These are phyloP conservation scores for Lanmaoa pseudosensibilis DNA, from an alignment of 768 basidiomycete species.

Conservation along the genomic window DNA sequence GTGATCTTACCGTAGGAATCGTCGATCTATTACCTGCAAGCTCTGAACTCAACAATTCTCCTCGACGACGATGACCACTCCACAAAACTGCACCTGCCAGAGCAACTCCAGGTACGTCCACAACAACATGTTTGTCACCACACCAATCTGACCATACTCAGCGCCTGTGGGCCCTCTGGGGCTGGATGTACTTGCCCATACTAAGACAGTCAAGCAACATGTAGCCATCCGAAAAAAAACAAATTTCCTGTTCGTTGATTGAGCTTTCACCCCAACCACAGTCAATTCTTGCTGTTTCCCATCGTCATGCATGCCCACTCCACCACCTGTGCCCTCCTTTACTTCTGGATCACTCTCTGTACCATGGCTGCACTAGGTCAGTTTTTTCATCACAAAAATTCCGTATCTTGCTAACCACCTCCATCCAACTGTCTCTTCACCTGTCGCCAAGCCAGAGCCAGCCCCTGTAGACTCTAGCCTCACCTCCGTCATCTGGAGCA, in stretches of 20 bases:
- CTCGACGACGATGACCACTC: constrained; percentile 19
- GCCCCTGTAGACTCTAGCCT: constrained; percentile 24
- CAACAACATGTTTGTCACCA: too few species aligned
- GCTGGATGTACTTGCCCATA: constrained; percentile 34
- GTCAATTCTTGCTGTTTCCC: constrained; percentile 7
- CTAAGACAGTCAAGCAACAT: constrained; percentile 8
- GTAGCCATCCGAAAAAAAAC: neutral
- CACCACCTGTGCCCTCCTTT: constrained; percentile 15
- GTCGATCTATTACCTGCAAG: rapidly evolving
- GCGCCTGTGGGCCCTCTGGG: constrained; percentile 33
- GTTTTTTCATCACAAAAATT: neutral
- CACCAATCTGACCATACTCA: constrained; percentile 6
- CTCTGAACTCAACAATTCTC: neutral
- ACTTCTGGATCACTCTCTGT: constrained; percentile 24
- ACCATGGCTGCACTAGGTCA: constrained; percentile 21
- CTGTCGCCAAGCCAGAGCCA: constrained; percentile 23
- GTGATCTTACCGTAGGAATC: neutral
- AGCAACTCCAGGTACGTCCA: constrained; percentile 28
- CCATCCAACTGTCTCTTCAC: constrained; percentile 22
- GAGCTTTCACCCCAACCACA: neutral
- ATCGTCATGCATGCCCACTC: constrained; percentile 15
- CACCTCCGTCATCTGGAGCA: constrained; percentile 21
- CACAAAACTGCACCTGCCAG: constrained; percentile 29
- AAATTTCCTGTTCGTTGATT: constrained; percentile 11
- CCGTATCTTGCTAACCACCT: neutral